Percentiles rank a stretch among this genome's conserved stretches.
Evolutionary conservation across 1,139 yeast genomes (phyloP).

Genomic region (Candida mesenterica): DNA sequence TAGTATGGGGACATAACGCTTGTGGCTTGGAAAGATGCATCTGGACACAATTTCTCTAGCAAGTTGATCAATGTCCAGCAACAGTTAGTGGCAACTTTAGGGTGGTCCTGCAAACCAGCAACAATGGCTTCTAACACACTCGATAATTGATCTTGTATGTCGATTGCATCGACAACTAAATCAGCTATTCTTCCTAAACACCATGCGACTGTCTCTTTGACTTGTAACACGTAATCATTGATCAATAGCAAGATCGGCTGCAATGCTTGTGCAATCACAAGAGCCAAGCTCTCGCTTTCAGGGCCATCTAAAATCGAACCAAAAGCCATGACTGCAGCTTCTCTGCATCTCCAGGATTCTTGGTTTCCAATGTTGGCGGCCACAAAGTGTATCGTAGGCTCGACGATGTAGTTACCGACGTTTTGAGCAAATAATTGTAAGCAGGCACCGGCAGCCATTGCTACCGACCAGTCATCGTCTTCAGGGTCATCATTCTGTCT

Average conservation of each 20-base stretch:
- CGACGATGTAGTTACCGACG: slow-evolving; percentile 81
- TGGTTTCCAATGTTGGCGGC: slow-evolving; percentile 61
- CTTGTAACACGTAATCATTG: slow-evolving; percentile 74
- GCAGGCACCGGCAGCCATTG: slow-evolving; percentile 99
- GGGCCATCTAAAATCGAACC: slow-evolving; percentile 97
- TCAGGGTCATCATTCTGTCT: slow-evolving; percentile 89
- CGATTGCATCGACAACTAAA: slow-evolving; percentile 74
- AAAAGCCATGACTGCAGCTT: slow-evolving; percentile 98
- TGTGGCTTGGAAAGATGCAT: slow-evolving; percentile 52
- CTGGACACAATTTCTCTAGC: slow-evolving; percentile 74
- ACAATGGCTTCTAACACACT: slow-evolving; percentile 69
- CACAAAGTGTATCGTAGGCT: slow-evolving; percentile 81
- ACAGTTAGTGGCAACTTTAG: slow-evolving; percentile 91
- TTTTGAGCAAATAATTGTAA: slow-evolving; percentile 89
- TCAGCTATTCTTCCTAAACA: slow-evolving; percentile 96
- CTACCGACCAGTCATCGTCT: slow-evolving; percentile 96
- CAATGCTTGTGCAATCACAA: slow-evolving; percentile 76
- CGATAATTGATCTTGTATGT: slow-evolving; percentile 61
- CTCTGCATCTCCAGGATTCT: slow-evolving; percentile 77
- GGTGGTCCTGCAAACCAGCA: slow-evolving; percentile 81
- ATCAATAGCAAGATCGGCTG: slow-evolving; percentile 73
- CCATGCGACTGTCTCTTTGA: slow-evolving; percentile 97
- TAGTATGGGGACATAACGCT: slow-evolving; percentile 76
- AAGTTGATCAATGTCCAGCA: slow-evolving; percentile 96
- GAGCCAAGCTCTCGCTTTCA: slow-evolving; percentile 65